phyloP scores from a whole-genome alignment of 2,329 filamentous ascomycete genomes.

The Penicillium concentricum region DNA sequence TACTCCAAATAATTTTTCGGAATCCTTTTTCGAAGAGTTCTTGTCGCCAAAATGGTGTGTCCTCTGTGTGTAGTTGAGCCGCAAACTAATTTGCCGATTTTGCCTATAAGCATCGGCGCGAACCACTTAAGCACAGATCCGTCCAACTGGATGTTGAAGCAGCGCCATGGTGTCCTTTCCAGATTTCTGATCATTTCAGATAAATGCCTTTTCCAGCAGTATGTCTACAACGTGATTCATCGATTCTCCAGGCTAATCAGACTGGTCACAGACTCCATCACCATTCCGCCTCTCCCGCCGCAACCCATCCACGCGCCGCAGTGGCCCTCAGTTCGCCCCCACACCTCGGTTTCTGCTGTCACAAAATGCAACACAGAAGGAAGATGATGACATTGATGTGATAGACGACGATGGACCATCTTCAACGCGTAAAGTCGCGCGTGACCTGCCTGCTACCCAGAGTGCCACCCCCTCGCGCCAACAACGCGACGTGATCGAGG shows the following conservation, averaged over 20 bases:
- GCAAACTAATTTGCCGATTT: neutral
- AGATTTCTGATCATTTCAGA: neutral
- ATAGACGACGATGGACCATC: slow-evolving; percentile 22
- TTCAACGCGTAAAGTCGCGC: slow-evolving; percentile 11
- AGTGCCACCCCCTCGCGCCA: slow-evolving; percentile 8
- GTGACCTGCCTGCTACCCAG: slow-evolving; percentile 4
- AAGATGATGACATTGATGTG: slow-evolving; percentile 15
- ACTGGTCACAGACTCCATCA: slow-evolving; percentile 23
- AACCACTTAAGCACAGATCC: neutral
- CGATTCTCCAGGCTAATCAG: neutral
- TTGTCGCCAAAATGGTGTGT: too few relatives aligned
- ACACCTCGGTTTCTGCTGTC: slow-evolving; percentile 36
- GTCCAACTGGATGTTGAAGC: neutral
- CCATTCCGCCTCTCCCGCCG: slow-evolving; percentile 31
- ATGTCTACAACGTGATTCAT: neutral
- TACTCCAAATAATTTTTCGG: neutral
- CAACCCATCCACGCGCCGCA: slow-evolving; percentile 26
- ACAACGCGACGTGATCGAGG: slow-evolving; percentile 29
- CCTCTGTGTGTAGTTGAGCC: neutral
- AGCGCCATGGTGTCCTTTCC: neutral
- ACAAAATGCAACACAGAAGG: slow-evolving; percentile 15
- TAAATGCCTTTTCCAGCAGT: slow-evolving; percentile 19
- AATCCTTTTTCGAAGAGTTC: neutral
- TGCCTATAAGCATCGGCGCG: neutral
- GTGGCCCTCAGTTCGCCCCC: slow-evolving; percentile 33